Percentiles rank a stretch among this genome's conserved stretches.
These are phyloP conservation scores for Pleomassaria siparia DNA, from an alignment of 2,329 filamentous ascomycete species.

Conservation along the genomic window DNA sequence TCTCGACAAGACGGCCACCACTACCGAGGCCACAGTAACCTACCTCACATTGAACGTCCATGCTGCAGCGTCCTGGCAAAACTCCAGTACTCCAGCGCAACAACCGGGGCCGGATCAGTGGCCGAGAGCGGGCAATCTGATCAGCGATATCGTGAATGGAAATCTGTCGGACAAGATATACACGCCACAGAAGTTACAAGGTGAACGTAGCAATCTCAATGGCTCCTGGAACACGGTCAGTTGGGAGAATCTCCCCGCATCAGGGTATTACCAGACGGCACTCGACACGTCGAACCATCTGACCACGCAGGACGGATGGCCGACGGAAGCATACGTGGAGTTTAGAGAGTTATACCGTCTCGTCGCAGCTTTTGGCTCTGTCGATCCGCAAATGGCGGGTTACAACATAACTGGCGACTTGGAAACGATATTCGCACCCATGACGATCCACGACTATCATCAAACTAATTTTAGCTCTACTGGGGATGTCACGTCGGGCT, in stretches of 20 bases:
- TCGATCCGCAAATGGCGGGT: conserved; percentile 58
- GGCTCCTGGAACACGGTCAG: conserved; percentile 56
- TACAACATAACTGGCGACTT: conserved; percentile 60
- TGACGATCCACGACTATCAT: conserved; percentile 29
- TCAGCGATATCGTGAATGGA: conserved; percentile 52
- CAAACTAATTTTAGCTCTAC: conserved; percentile 38
- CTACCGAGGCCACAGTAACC: conserved; percentile 56
- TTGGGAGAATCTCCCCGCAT: conserved; percentile 47
- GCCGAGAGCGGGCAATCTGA: conserved; percentile 47
- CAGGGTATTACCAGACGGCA: conserved; percentile 55
- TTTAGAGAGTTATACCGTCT: conserved; percentile 57
- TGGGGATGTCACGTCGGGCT: conserved; percentile 53
- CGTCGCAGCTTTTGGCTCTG: conserved; percentile 56
- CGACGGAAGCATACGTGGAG: conserved; percentile 61
- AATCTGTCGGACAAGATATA: conserved; percentile 57
- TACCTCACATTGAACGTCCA: conserved; percentile 63
- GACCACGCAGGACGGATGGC: conserved; percentile 64
- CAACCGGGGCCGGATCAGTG: conserved; percentile 46
- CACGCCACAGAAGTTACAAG: conserved; percentile 51
- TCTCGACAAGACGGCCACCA: conserved; percentile 55
- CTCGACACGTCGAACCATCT: conserved; percentile 34
- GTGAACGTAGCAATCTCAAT: conserved; percentile 60
- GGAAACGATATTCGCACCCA: conserved; percentile 57
- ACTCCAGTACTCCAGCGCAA: conserved; percentile 47
- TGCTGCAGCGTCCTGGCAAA: conserved; percentile 46